These are phyloP conservation scores for Lactarius vividus DNA, from an alignment of 768 basidiomycete genomes.

Conservation along the genomic window DNA sequence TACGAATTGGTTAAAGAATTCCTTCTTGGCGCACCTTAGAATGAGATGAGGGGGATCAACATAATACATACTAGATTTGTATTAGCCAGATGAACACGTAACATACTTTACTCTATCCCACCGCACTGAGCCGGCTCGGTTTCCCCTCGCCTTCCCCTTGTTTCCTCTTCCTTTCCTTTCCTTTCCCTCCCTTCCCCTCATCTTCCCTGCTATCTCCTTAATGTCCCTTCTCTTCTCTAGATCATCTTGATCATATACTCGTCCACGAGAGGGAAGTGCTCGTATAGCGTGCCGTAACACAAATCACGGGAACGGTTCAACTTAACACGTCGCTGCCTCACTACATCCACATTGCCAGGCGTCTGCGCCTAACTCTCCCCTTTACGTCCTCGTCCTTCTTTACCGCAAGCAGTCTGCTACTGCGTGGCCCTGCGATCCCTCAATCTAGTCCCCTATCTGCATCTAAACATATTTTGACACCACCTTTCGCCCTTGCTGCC, in stretches of 20 bases:
- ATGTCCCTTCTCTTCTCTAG: slow-evolving; percentile 1
- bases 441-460: slow-evolving; percentile 26
- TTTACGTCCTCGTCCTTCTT: slow-evolving; percentile 25
- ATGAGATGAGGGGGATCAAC: slow-evolving; percentile 16
- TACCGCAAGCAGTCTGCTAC: slow-evolving; percentile 20
- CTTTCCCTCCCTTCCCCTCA: not conserved
- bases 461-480: slow-evolving; percentile 3
- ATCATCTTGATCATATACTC: not conserved
- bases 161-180: not conserved
- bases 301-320: slow-evolving; percentile 4
- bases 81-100: slow-evolving; percentile 14
- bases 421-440: slow-evolving; percentile 22
- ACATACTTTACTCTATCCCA: not conserved
- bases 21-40: slow-evolving; percentile 39
- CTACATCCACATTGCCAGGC: slow-evolving; percentile 25
- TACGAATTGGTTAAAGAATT: slow-evolving; percentile 67
- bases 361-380: slow-evolving; percentile 12
- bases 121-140: no score
- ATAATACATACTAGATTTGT: slow-evolving; percentile 19
- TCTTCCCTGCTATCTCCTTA: not conserved
- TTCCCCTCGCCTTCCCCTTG: no score
- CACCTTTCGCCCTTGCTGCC: slow-evolving; percentile 2
- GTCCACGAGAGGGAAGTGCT: not conserved
- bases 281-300: not conserved
- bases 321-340: slow-evolving; percentile 25